phyloP scores from a whole-genome alignment of 2,329 filamentous ascomycete genomes.

The Cordyceps cicadae region DNA sequence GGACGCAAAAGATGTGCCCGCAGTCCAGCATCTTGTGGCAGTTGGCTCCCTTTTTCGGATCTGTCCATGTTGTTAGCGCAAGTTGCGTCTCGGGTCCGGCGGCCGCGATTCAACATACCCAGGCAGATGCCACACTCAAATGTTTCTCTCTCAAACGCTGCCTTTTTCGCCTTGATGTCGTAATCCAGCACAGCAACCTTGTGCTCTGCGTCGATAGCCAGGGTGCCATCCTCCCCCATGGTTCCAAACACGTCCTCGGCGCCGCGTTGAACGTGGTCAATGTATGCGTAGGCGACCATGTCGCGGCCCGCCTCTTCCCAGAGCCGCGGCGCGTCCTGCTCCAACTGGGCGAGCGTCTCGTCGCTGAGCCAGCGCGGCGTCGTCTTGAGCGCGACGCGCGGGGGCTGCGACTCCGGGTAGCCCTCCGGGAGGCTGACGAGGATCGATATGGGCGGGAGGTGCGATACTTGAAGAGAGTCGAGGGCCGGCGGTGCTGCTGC shows the following conservation, averaged over 20 bases:
- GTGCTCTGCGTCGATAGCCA: constrained; percentile 46
- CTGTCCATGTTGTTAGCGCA: constrained; percentile 28
- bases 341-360: constrained; percentile 39
- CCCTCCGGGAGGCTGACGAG: constrained; percentile 46
- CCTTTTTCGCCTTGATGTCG: constrained; percentile 64
- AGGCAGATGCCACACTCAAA: constrained; percentile 85
- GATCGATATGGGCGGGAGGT: constrained; percentile 51
- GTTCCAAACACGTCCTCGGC: constrained; percentile 55
- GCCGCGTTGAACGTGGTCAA: constrained; percentile 53
- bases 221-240: constrained; percentile 36
- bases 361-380: constrained; percentile 49
- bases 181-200: constrained; percentile 71
- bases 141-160: constrained; percentile 72
- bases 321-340: constrained; percentile 40
- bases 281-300: constrained; percentile 53
- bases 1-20: constrained; percentile 80
- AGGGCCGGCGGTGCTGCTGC: constrained; percentile 16
- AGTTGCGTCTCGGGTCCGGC: neutral
- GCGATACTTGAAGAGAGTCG: constrained; percentile 43
- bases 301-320: constrained; percentile 57
- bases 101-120: constrained; percentile 30
- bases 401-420: constrained; percentile 49
- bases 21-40: constrained; percentile 81
- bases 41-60: constrained; percentile 77
- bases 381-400: constrained; percentile 42